A percentile compares a stretch with the other conserved stretches of the same genome.
phyloP scores from a whole-genome alignment of 2,329 filamentous ascomycete genomes.

The Stachybotrys chartarum region DNA sequence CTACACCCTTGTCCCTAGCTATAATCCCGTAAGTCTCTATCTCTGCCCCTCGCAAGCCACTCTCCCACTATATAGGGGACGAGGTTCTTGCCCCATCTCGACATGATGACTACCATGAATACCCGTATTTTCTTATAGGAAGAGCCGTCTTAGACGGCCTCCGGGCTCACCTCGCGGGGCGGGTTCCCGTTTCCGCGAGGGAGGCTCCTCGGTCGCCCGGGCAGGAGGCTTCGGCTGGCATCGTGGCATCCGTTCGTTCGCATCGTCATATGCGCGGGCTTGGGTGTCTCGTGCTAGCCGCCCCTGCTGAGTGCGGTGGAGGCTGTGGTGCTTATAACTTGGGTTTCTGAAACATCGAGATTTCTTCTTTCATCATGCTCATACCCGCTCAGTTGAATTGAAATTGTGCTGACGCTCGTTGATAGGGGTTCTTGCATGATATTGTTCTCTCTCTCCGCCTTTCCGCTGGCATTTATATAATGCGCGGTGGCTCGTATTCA shows the following conservation, averaged over 20 bases:
- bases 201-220: conserved; percentile 2
- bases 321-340: conserved; percentile 37
- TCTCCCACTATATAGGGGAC: background rate
- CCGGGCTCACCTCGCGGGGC: conserved; percentile 8
- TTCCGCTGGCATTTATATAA: too few relatives aligned
- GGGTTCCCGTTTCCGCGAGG: background rate
- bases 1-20: too few relatives aligned
- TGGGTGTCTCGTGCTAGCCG: conserved; percentile 12
- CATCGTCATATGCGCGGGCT: conserved; percentile 27
- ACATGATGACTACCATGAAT: conserved; percentile 34
- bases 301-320: conserved; percentile 21
- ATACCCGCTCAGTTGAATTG: background rate
- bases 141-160: conserved; percentile 39
- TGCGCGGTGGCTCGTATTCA: too few relatives aligned
- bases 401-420: background rate
- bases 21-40: too few relatives aligned
- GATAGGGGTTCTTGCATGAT: background rate
- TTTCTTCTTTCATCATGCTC: background rate
- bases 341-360: conserved; percentile 36
- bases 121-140: conserved; percentile 32
- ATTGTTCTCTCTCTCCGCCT: too few relatives aligned
- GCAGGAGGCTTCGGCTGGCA: background rate
- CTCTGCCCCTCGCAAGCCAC: background rate
- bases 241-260: conserved; percentile 10
- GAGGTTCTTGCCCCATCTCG: background rate